Base-by-base conservation (phyloP, 306 rosid genomes). In the Fragaria iinumae region DNA sequence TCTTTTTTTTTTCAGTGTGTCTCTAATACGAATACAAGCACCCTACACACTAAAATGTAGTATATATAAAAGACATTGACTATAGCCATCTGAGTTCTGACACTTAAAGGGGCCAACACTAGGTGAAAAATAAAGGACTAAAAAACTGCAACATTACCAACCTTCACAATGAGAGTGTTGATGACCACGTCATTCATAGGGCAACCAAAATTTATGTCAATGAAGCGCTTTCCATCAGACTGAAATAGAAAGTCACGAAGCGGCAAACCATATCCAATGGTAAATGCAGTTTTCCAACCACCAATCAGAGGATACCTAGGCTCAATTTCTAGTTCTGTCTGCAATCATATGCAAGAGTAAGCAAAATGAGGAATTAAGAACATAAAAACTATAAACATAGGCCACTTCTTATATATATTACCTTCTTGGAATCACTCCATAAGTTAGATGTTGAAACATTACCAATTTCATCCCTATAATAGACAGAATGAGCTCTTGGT, bases 221-320 rank as follows among this genome's bases (percentile, higher is more conserved):
- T 87, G 82, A 86, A 83, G 67, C 93, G 93, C 79, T 89, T 92
- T 77, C 93, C 97, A 80, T 92, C 90, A 8, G 69, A 79, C 48
- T 72, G 85, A 88, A 92, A 96, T 44, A 96, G 75, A 86, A 91
- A 96, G 80, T 96, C 97, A 59, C 66, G 86, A 85, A 92, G 98
- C 44, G 99, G 99, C 87, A 96, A 79, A 73, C 97, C 83, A 75
- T 92, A 96, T 75, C 99, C 99, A 79, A 96, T 89, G 71, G 99
- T 92, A 82, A 92, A 96, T 62, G 96, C 82, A 77, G 90, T 87
- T 84, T 82, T 91, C 99, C 99, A 96, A 77, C 99, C 99, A 84
- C 99, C 99, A 85, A 96, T 88, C 85, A 96, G 71, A 63, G 99
- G 98, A 87, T 88, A 96, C 80, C 99, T 83, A 78, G 98, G 99